phyloP scores from a whole-genome alignment of 495 filamentous ascomycete species.

The Penicillium roqueforti region DNA sequence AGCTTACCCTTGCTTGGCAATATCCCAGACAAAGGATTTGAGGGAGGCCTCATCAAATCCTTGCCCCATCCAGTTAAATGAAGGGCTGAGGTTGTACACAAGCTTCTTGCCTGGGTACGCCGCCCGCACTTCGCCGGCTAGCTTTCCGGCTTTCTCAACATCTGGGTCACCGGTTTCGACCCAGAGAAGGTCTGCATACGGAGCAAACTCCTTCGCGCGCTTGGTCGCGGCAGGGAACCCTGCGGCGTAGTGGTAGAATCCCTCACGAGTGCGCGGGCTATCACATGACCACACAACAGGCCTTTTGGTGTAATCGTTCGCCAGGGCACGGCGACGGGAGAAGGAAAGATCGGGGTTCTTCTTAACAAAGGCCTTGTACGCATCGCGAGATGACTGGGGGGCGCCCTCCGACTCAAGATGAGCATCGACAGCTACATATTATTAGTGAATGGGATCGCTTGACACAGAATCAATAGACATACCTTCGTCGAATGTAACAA shows the following conservation, averaged over 20 bases:
- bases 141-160: conserved; percentile 67
- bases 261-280: conserved; percentile 87
- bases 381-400: conserved; percentile 54
- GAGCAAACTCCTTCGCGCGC: conserved; percentile 83
- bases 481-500: conserved; percentile 91
- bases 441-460: conserved; percentile 14
- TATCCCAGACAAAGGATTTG: conserved; percentile 90
- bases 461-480: not conserved
- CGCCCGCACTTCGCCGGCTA: conserved; percentile 68
- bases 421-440: conserved; percentile 56
- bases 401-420: conserved; percentile 65
- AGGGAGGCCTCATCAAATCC: conserved; percentile 78
- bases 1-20: conserved; percentile 73
- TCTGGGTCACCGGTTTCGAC: conserved; percentile 89
- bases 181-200: conserved; percentile 94
- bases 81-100: conserved; percentile 93
- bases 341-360: conserved; percentile 68
- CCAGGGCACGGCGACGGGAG: conserved; percentile 67
- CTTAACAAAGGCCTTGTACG: conserved; percentile 59
- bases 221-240: conserved; percentile 89
- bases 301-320: conserved; percentile 56
- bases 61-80: conserved; percentile 97
- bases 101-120: conserved; percentile 72
- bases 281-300: conserved; percentile 86
- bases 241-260: conserved; percentile 91